Evolutionary conservation across 106 monocot species (phyloP), one percentile per base, ranked within the genome.

Genomic region (Vanilla planifolia): DNA sequence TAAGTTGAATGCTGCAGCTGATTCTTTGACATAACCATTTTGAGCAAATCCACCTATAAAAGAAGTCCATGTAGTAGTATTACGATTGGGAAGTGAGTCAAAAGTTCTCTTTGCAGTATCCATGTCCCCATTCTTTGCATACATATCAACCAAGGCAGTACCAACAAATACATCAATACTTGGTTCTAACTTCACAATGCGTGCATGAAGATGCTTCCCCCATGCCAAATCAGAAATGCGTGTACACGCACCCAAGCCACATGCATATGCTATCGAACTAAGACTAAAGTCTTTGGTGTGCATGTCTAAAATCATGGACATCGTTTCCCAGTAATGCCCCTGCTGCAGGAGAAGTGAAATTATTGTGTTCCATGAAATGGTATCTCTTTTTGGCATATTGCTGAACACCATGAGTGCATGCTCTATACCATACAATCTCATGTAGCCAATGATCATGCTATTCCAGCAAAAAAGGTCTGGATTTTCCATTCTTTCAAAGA

Each of bases 361-460:
- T 53, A 86, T 74, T 7, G 78, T 86, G 52, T 95, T 95, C 89
- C 89, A 95, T 13, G 86, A 83, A 32, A 95, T 66, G 55, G 67
- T 65, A 53, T 95, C 80, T n/a, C 74, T 57, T 51, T 87, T 76
- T 4, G 71, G 76, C 86, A 90, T 90, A 47, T 42, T 22, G 6
- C 71, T 22, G 41, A 96, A 90, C 48, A 81, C 4, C 48, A 67
- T 65, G 6, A 70, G 43, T 66, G 94, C 86, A 62, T 22, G 37
- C 13, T 73, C 70, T 4, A 77, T 65, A 50, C 75, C 73, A 25
- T 40, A 60, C 19, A 63, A 66, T 37, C 67, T 80, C 8, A 73
- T 73, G 26, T 83, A 81, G 19, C 75, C 80, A 21, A 83, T 14
- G 8, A 95, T 86, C 86, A 95, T 73, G 69, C 69, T 78, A 35